These are phyloP conservation scores for Rhizoctonia solani DNA, from an alignment of 1,284 basidiomycete species.

Conservation along the genomic window DNA sequence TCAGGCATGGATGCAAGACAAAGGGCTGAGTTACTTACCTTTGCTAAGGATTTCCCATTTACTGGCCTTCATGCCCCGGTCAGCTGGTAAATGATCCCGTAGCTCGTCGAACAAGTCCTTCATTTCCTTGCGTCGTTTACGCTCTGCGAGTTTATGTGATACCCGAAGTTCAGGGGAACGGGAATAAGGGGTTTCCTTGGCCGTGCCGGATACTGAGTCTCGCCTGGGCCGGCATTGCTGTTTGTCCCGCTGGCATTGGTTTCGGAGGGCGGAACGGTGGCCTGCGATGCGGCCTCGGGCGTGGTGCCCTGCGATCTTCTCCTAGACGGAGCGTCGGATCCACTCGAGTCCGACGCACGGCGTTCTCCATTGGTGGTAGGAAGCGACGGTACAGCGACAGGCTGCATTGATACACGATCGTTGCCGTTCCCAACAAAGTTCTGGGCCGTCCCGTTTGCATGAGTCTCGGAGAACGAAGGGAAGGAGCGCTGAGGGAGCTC, in stretches of 20 bases:
- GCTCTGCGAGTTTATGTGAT: constrained; percentile 92
- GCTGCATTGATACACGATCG: constrained; percentile 23
- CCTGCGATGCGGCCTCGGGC: constrained; percentile 30
- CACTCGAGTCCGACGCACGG: constrained; percentile 31
- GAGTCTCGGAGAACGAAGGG: constrained; percentile 33
- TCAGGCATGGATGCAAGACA: constrained; percentile 24
- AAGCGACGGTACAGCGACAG: constrained; percentile 33
- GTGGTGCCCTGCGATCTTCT: constrained; percentile 23
- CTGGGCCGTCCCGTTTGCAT: constrained; percentile 22
- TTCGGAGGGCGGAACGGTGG: constrained; percentile 26
- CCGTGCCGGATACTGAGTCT: constrained; percentile 25
- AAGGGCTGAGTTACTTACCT: constrained; percentile 54
- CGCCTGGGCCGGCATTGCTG: too few relatives aligned
- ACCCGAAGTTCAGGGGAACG: constrained; percentile 90
- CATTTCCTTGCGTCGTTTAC: constrained; percentile 96
- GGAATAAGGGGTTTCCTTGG: constrained; percentile 74
- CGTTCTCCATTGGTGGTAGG: constrained; percentile 34
- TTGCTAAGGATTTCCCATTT: constrained; percentile 97
- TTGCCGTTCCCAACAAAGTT: constrained; percentile 19
- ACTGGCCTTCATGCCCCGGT: constrained; percentile 90
- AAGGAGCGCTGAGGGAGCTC: constrained; percentile 37
- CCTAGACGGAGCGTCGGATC: constrained; percentile 29
- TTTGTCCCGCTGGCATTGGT: too few relatives aligned
- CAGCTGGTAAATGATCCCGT: constrained; percentile 85
- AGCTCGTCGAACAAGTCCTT: constrained; percentile 95